Conservation (phyloP, 1,284 basidiomycete species). For the Phlebopus sp. region DNA sequence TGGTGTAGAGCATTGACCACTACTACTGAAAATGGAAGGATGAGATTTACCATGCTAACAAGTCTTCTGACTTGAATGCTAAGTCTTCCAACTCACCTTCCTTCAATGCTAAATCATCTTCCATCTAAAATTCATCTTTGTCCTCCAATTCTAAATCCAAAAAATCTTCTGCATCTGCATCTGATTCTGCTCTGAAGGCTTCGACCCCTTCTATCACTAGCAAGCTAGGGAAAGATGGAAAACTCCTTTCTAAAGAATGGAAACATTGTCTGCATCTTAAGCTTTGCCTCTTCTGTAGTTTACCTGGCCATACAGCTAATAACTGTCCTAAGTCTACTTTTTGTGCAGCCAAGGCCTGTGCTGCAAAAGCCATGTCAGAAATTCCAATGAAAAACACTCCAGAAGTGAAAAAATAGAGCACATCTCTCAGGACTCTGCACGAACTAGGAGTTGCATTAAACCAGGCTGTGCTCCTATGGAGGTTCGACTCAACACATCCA, state of each 20-base stretch:
- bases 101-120: too few relatives aligned
- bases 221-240: background rate
- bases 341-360: background rate
- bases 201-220: background rate
- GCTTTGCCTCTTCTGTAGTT: conserved; percentile 20
- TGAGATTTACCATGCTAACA: too few relatives aligned
- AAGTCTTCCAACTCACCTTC: too few relatives aligned
- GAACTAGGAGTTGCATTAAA: background rate
- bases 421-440: background rate
- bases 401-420: conserved; percentile 8
- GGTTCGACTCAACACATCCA: conserved; percentile 1
- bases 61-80: too few relatives aligned
- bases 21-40: too few relatives aligned
- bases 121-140: too few relatives aligned
- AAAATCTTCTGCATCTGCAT: background rate
- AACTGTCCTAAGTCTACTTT: conserved; percentile 10
- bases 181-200: background rate
- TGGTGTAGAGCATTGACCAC: too few relatives aligned
- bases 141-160: too few relatives aligned
- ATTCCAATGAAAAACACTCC: background rate
- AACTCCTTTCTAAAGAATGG: conserved; percentile 5
- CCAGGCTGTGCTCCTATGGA: background rate
- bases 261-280: conserved; percentile 7
- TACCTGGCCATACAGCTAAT: conserved; percentile 5
- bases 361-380: background rate